Base-by-base conservation (phyloP, 2,329 filamentous ascomycete genomes). In the Boeremia exigua region DNA sequence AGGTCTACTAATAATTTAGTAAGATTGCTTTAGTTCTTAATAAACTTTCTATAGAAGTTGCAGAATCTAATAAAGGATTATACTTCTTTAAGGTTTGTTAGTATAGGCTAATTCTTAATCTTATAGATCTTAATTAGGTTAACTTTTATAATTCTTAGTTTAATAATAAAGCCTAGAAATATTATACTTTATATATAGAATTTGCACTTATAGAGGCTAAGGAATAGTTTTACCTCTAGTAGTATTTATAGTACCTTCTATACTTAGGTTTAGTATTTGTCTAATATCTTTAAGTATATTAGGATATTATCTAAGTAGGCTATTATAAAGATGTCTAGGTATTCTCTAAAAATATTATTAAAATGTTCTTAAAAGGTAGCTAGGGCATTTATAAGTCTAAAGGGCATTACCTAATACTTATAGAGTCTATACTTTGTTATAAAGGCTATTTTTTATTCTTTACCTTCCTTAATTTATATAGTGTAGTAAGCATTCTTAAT, bases 11-110 rank as follows among this genome's bases (percentile, higher is more conserved):
- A 17, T 1, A 15, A 17, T 6, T 5, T 19, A 4, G 25, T 42
- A 23, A 43, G 2, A 15, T 43, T 43, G 6, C 11, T 50, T 28
- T 43, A 50, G 37, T 34, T 4, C 10, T 23, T 27, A 25, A 50
- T 50, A 36, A 50, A 42, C 25, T 44, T 33, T 14, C 38, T 44
- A 17, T 12, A 51, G 33, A 51, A 51, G 42, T 51, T 51, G 23
- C 17, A 34, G 30, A 51, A 51, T 43, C 38, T 17, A 14, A 36
- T 28, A 15, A 51, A 51, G 7, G 30, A 44, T 28, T 44, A 28
- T 11, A 44, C 37, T 36, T 51, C 40, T 8, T 36, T 44, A 14
- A 43, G 14, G n/a, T 36, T 27, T 12, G 5, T 36, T 9, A 8
- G 29, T 5, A 12, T 15, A 11, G 15, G 40, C 29, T 33, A 51